Percentiles rank a stretch among this genome's conserved stretches.
These are phyloP conservation scores for Sporisorium sorghi DNA, from an alignment of 1,284 basidiomycete genomes.

Conservation along the genomic window DNA sequence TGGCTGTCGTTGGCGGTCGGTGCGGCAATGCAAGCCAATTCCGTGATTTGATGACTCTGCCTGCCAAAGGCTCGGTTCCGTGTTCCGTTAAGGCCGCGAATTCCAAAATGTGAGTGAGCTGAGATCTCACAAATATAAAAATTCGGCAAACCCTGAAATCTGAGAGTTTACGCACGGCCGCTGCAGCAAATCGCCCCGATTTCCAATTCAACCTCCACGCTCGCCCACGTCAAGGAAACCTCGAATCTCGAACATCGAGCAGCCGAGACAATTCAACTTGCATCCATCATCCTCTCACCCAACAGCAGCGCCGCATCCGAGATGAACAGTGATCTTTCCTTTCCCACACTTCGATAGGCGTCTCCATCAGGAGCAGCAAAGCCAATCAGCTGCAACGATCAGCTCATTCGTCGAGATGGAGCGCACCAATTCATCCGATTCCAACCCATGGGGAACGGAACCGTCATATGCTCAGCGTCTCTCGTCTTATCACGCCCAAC, in stretches of 20 bases:
- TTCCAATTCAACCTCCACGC: conserved; percentile 10
- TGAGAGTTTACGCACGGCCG: conserved; percentile 1
- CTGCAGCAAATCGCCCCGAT: background rate
- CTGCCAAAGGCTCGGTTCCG: conserved; percentile 16
- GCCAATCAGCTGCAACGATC: conserved; percentile 2
- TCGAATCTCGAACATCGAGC: too few species aligned
- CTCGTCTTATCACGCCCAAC: conserved; percentile 19
- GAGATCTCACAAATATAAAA: background rate
- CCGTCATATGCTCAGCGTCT: conserved; percentile 32
- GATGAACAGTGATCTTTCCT: background rate
- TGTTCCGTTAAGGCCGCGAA: conserved; percentile 12
- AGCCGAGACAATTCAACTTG: conserved; percentile 5
- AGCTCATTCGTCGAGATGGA: conserved; percentile 10
- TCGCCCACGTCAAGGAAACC: background rate
- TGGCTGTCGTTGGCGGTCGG: background rate
- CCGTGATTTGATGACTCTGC: background rate
- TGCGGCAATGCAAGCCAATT: conserved; percentile 25
- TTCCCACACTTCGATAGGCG: background rate
- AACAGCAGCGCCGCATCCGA: conserved; percentile 1
- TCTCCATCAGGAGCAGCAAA: background rate
- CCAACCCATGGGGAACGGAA: conserved; percentile 43
- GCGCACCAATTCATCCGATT: conserved; percentile 27
- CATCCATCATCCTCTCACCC: background rate
- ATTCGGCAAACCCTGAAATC: background rate
- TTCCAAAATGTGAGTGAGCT: background rate